Evolutionary conservation across 2,329 filamentous ascomycete species (phyloP), one percentile per base, ranked within the genome.

Genomic region (Didymella keratinophila): DNA sequence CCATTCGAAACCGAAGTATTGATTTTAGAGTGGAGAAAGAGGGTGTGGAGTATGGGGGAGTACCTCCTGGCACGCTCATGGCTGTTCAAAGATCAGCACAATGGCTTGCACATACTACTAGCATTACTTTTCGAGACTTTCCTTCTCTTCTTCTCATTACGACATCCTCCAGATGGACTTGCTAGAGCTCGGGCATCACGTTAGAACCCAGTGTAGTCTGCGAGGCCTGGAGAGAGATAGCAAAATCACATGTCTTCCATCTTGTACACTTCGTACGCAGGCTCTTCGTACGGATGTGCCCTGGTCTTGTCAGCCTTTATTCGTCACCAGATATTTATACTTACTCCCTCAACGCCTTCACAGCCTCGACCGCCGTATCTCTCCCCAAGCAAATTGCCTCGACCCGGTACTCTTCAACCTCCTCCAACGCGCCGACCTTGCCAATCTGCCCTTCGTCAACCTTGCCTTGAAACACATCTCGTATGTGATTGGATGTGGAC

Each of bases 291-390:
- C 14, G 80, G 79, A 71, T 82, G 80, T 21, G 74, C 71, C 42
- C 79, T 81, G 52, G 9, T 65, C 28, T 65, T 2, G 25, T 58
- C 25, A 53, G 45, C 41, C 25, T 16, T 2, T 4, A 5, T 2
- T 36, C 4, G 25, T 37, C 9, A 9, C 9, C 16, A 30, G 27
- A 69, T 65, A 2, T n/a, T n/a, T 6, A 43, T n/a, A 43, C 23
- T 27, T 14, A 89, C 89, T 77, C 80, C 74, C 89, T 91, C 75
- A 92, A 71, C 4, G 87, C 89, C 28, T 80, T 81, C 0, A 91
- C 87, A 1, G 83, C 88, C 37, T 80, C 80, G 60, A 78, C 80
- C 0, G 81, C 80, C 18, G 84, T 79, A 9, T 89, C 84, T 66
- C 84, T 82, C 0, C 87, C 86, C 0, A 86, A 65, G 69, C 87